Percentiles rank a stretch among this genome's conserved stretches.
Evolutionary conservation across 148 eudicot species (phyloP).

Genomic region (Nyssa sinensis): DNA sequence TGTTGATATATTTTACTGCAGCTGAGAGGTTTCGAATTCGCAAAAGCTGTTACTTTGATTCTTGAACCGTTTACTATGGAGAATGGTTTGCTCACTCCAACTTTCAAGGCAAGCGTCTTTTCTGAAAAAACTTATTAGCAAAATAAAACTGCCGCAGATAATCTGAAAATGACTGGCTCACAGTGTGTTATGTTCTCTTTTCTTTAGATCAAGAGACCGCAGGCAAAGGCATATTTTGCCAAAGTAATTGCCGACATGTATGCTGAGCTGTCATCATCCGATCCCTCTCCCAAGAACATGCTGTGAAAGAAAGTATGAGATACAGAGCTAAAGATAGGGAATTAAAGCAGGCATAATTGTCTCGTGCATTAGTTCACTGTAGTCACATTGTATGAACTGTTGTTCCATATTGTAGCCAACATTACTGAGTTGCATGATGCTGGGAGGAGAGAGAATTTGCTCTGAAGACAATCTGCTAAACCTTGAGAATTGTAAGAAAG

Average conservation of each 20-base stretch:
- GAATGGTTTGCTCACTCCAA: conserved; percentile 91
- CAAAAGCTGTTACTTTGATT: conserved; percentile 81
- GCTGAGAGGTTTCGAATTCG: conserved; percentile 89
- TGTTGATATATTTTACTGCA: conserved; percentile 21
- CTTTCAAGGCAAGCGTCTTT: conserved; percentile 59
- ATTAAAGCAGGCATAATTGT: background rate
- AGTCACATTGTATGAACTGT: background rate
- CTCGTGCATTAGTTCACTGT: too few relatives aligned
- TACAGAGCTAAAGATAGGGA: background rate
- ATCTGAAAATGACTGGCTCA: background rate
- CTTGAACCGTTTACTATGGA: conserved; percentile 80
- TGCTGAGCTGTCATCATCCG: conserved; percentile 38
- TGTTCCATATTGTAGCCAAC: background rate
- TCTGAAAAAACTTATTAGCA: too few relatives aligned
- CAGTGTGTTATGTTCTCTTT: background rate
- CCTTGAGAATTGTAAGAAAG: too few relatives aligned
- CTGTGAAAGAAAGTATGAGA: conserved; percentile 18
- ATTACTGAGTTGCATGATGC: background rate
- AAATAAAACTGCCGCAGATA: too few relatives aligned
- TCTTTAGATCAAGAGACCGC: conserved; percentile 74
- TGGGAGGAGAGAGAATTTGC: too few relatives aligned
- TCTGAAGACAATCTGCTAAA: too few relatives aligned
- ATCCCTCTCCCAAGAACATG: conserved; percentile 34
- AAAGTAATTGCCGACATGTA: conserved; percentile 71
- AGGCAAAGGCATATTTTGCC: conserved; percentile 73